Evolutionary conservation across 352 stramenopile genomes (phyloP).

Genomic region (Phytophthora agathidicida): DNA sequence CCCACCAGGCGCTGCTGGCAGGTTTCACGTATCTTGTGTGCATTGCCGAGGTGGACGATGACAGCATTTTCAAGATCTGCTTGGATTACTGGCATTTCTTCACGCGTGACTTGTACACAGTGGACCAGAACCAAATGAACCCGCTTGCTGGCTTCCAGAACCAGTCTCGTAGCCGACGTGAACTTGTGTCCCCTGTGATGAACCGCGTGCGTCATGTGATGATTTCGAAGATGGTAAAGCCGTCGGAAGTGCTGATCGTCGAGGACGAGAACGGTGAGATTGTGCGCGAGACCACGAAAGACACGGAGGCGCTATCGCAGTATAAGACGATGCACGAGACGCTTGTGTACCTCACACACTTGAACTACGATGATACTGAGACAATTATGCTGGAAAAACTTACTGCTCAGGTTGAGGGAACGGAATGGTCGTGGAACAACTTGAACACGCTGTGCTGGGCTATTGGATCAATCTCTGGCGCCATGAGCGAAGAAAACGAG

Average conservation of each 20-base stretch:
- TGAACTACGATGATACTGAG: constrained; percentile 99
- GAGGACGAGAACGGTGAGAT: constrained; percentile 99
- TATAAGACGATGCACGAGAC: constrained; percentile 99
- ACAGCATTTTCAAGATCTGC: constrained; percentile 99
- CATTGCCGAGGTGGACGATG: constrained; percentile 93
- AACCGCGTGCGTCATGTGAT: constrained; percentile 97
- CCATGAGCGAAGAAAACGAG: constrained; percentile 99
- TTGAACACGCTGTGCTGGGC: constrained; percentile 99
- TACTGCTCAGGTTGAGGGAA: constrained; percentile 89
- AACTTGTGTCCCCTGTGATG: constrained; percentile 88
- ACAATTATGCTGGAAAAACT: constrained; percentile 99
- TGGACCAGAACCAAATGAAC: constrained; percentile 82
- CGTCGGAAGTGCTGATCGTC: constrained; percentile 99
- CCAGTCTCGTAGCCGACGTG: constrained; percentile 55
- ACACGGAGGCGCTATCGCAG: constrained; percentile 99
- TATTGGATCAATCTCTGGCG: constrained; percentile 98
- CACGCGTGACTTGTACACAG: constrained; percentile 96
- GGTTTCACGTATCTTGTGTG: constrained; percentile 93
- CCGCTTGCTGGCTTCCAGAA: constrained; percentile 68
- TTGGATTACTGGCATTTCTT: constrained; percentile 98
- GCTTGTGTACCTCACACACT: constrained; percentile 99
- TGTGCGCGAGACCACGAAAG: constrained; percentile 97
- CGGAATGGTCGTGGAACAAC: constrained; percentile 96
- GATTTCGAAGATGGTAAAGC: constrained; percentile 99
- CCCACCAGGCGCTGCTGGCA: constrained; percentile 91